Conservation (phyloP, 768 basidiomycete genomes). For the Tylopilus subfusipes region DNA sequence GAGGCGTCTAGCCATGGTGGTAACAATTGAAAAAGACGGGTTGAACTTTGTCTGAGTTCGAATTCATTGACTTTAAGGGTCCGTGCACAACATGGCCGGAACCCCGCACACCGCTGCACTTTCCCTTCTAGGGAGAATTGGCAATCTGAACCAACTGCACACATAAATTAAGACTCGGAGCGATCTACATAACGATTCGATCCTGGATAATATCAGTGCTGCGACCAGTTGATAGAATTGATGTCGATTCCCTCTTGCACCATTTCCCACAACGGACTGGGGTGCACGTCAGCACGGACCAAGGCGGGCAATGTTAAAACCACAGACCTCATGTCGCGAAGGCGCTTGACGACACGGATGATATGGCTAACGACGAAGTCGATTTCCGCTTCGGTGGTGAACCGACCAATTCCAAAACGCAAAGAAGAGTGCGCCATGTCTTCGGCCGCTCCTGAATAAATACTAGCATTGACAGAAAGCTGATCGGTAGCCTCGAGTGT, state of each 20-base stretch:
- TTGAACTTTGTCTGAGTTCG: slow-evolving; percentile 31
- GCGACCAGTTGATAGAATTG: slow-evolving; percentile 92
- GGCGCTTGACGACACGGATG: slow-evolving; percentile 75
- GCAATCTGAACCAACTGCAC: slow-evolving; percentile 9
- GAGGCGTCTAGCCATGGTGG: slow-evolving; percentile 75
- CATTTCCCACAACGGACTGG: slow-evolving; percentile 98
- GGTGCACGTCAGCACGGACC: slow-evolving; percentile 8
- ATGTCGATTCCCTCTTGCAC: slow-evolving; percentile 98
- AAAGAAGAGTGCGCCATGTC: slow-evolving; percentile 99
- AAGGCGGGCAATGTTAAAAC: background rate
- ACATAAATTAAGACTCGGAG: slow-evolving; percentile 11
- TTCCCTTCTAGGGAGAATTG: too few relatives aligned
- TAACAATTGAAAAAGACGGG: slow-evolving; percentile 29
- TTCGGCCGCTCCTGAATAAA: slow-evolving; percentile 75
- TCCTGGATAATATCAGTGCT: slow-evolving; percentile 35
- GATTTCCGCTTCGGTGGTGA: slow-evolving; percentile 96
- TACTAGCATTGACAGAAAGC: background rate
- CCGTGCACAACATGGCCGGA: slow-evolving; percentile 25
- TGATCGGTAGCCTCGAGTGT: slow-evolving; percentile 10
- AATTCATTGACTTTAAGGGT: slow-evolving; percentile 29
- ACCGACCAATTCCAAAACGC: slow-evolving; percentile 95
- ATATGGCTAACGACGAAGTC: slow-evolving; percentile 92
- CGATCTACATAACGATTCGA: background rate
- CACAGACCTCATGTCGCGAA: slow-evolving; percentile 89
- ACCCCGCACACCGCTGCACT: slow-evolving; percentile 18